Evolutionary conservation across 768 basidiomycete genomes (phyloP), one percentile per base, ranked within the genome.

Genomic region (Tylopilus felleus): DNA sequence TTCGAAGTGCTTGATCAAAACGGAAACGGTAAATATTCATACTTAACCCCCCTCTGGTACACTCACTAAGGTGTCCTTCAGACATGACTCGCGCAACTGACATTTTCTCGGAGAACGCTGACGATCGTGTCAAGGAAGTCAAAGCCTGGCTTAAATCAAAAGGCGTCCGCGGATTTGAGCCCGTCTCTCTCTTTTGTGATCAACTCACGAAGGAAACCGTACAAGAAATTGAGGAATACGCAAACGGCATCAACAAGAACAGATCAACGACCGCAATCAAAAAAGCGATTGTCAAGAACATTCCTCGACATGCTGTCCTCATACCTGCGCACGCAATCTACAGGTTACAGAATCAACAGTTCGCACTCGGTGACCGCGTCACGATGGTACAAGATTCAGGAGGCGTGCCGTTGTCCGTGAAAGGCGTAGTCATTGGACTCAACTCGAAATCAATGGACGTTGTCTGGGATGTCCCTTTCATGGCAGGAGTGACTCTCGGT

Each of bases 321-420:
- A 98, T 98, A 67, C 97, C 97, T 9, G 75, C 86, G 1, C 94
- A 98, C 72, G 86, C 93, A 2, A 77, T 87, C 7, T 93, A 92
- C 65, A 86, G 94, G 22, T 77, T 98, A 8, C 93, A 94, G 65
- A 88, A 90, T 51, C 97, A 98, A 69, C 75, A 73, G 13, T 99
- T 98, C 66, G 75, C 78, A 0, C 78, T 98, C 7, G 96, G 96
- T 13, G 96, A 99, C 70, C 81, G 97, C 12, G 95, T 98, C 35
- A 89, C 88, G 17, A 97, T 96, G 90, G 93, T 98, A 1, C 88
- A 91, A 61, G 97, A 98, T 66, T 86, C 94, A 0, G 95, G 95
- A 27, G 85, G 88, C 31, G 95, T 98, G 0, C 93, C 95, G 2
- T 76, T 98, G 14, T 84, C 86, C 1, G 87, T 86, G 48, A 98